phyloP scores from a whole-genome alignment of 352 stramenopile species.

The Chrysophaeum taylorii region DNA sequence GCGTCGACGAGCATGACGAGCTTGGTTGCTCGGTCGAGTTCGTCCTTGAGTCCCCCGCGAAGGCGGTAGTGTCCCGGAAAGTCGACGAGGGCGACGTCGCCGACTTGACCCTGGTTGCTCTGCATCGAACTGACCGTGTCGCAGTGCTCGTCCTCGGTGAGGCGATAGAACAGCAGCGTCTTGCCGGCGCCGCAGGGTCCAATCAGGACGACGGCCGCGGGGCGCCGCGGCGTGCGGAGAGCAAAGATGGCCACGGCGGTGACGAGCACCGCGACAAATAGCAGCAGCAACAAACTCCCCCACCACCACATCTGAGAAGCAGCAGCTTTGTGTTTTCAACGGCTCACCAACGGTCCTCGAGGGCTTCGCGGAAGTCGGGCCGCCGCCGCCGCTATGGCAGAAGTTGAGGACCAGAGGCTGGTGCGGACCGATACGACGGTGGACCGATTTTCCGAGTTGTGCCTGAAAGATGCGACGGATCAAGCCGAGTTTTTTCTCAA shows the following conservation, averaged over 20 bases:
- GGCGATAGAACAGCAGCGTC: conserved; percentile 63
- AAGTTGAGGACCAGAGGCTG: too few species aligned
- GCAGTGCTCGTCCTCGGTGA: conserved; percentile 52
- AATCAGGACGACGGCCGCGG: conserved; percentile 41
- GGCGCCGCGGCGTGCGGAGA: neutral
- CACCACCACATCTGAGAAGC: too few species aligned
- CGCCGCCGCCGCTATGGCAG: too few species aligned
- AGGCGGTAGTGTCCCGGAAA: conserved; percentile 65
- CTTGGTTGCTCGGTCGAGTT: conserved; percentile 32
- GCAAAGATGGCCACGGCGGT: neutral
- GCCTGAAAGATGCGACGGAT: neutral
- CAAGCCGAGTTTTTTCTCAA: conserved; percentile 16
- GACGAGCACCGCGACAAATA: neutral
- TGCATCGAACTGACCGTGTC: conserved; percentile 72
- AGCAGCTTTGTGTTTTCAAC: too few species aligned
- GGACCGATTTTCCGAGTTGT: neutral
- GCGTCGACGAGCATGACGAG: conserved; percentile 65
- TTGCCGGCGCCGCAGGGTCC: conserved; percentile 57
- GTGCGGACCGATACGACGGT: too few species aligned
- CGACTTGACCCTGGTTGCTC: conserved; percentile 54
- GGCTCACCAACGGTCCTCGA: too few species aligned
- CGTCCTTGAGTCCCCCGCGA: conserved; percentile 40
- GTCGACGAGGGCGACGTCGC: conserved; percentile 41
- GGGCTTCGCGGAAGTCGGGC: too few species aligned
- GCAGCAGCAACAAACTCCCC: neutral